Evolutionary conservation across 306 rosid genomes (phyloP).

Genomic region (Argentina anserina): DNA sequence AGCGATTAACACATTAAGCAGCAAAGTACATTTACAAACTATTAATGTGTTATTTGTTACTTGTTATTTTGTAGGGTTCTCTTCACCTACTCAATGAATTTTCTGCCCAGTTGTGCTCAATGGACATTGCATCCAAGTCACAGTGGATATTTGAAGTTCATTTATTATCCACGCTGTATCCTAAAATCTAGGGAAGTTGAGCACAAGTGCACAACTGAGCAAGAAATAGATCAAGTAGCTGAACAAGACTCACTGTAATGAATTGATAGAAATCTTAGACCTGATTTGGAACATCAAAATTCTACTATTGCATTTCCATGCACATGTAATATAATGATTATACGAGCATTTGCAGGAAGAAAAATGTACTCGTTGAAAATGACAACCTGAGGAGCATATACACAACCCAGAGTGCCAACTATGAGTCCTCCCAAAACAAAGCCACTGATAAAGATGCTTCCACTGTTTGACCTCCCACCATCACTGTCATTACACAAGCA

Average conservation of each 20-base stretch:
- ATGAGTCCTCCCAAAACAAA: slow-evolving; percentile 90
- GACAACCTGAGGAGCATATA: slow-evolving; percentile 94
- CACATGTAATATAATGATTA: slow-evolving; percentile 13
- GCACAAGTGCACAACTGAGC: neutral
- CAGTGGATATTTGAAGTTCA: neutral
- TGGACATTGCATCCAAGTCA: neutral
- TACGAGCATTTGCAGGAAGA: slow-evolving; percentile 11
- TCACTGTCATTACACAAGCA: slow-evolving; percentile 46
- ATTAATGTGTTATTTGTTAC: neutral
- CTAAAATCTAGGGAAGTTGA: neutral
- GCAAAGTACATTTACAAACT: neutral
- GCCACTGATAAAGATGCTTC: slow-evolving; percentile 84
- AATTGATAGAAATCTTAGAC: neutral
- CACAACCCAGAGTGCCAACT: slow-evolving; percentile 87
- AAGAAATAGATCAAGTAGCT: neutral
- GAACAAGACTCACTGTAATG: neutral
- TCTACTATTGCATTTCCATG: neutral
- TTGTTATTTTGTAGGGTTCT: neutral
- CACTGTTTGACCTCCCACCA: slow-evolving; percentile 63
- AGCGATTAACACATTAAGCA: neutral
- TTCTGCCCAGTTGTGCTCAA: neutral
- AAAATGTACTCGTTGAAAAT: neutral
- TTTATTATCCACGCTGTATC: neutral
- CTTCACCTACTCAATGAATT: neutral
- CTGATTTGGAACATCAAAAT: neutral